phyloP scores from a whole-genome alignment of 345 rosid species.

The Camelina neglecta region DNA sequence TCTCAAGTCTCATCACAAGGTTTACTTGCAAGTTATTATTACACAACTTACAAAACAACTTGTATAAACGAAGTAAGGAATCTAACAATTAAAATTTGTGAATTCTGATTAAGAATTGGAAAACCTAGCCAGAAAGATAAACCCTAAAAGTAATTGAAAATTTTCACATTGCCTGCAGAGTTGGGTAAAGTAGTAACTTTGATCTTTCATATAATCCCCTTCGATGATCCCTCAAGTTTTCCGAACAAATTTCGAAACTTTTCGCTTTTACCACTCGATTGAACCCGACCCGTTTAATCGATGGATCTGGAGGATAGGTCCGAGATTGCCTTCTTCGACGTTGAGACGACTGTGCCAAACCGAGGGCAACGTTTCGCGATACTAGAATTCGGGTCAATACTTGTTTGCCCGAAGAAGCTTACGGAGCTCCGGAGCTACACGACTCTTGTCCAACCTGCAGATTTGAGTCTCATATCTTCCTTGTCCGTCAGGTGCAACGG shows the following conservation, averaged over 20 bases:
- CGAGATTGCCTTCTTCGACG: conserved; percentile 88
- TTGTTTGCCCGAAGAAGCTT: conserved; percentile 80
- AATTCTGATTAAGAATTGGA: neutral
- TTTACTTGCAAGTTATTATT: conserved; percentile 9
- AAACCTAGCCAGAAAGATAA: conserved; percentile 32
- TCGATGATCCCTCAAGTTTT: conserved; percentile 21
- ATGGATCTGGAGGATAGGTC: conserved; percentile 55
- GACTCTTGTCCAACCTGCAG: conserved; percentile 71
- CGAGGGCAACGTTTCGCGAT: conserved; percentile 68
- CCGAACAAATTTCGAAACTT: conserved; percentile 18
- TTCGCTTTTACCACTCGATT: neutral
- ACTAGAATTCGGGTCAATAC: conserved; percentile 88
- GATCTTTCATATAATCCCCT: conserved; percentile 26
- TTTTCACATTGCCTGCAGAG: conserved; percentile 20
- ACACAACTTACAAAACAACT: neutral
- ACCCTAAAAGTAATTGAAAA: conserved; percentile 14
- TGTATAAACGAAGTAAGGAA: conserved; percentile 30
- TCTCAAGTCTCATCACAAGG: neutral
- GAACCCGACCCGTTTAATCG: conserved; percentile 6
- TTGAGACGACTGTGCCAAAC: conserved; percentile 80
- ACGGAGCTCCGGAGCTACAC: conserved; percentile 75
- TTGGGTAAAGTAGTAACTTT: conserved; percentile 24
- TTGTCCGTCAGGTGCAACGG: conserved; percentile 72
- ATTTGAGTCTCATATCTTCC: conserved; percentile 62
- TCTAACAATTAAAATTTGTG: neutral